Base-by-base conservation (phyloP, 139 green algal genomes). In the Closterium sp. region DNA sequence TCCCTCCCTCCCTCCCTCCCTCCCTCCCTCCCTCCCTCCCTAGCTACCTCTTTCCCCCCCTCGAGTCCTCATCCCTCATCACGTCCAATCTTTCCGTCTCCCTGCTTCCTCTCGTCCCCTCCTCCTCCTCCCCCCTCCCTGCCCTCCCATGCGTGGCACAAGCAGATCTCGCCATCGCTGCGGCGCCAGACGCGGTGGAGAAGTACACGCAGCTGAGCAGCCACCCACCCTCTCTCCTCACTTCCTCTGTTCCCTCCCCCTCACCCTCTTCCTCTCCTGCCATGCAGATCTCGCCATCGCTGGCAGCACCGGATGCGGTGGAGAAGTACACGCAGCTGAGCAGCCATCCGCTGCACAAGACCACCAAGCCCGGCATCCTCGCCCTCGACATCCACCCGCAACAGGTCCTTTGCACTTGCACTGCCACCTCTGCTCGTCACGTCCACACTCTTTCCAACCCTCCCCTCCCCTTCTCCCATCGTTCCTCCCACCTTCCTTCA, bases 281-380 rank as follows among this genome's bases (percentile, higher is more conserved):
- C 86, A 34, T 21, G 70, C 88, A 95, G 93, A 91, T 94, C 27
- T 88, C 94, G 6, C 19, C 90, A 11, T 91, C 79, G 1, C 88
- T 96, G 38, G 84, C 91, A 17, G 86, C 89, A 9, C 30, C 87
- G 0, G 97, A 97, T 2, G 96, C 97, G 24, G 87, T 99, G 0
- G 92, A 92, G 1, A 30, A 31, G 9, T 96, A 96, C 84, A 79
- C 79, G 28, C 94, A 98, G n/a, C 32, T 95, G 24, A 91, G 93
- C 34, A 97, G 92, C 88, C 93, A 96, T 93, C 96, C 98, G 10
- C 94, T 99, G 95, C 98, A 99, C 95, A 98, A 97, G 90, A 98
- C 98, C 3, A 97, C 95, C 13, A 95, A 97, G 93, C 95, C 96
- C 19, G 97, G 97, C 86, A 99, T 99, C 89, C 85, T 96, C 27